These are phyloP conservation scores for Laburnicola sp. DNA, from an alignment of 2,329 filamentous ascomycete genomes.

Conservation along the genomic window DNA sequence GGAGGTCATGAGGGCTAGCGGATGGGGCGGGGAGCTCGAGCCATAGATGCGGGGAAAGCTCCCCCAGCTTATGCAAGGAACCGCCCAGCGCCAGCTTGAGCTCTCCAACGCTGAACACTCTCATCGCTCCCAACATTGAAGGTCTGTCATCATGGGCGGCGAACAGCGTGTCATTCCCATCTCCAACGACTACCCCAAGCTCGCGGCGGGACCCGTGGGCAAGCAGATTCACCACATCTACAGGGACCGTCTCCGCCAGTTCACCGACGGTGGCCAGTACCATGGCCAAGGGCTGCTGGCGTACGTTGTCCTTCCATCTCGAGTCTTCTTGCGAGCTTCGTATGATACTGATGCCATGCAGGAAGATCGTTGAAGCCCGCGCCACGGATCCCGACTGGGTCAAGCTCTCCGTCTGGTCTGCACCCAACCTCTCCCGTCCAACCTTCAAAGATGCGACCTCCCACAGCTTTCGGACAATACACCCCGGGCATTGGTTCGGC, in stretches of 20 bases:
- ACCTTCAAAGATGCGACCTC: constrained; percentile 80
- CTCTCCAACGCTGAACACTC: constrained; percentile 6
- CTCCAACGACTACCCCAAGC: constrained; percentile 37
- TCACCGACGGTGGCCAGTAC: constrained; percentile 74
- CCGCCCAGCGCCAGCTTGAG: constrained; percentile 12
- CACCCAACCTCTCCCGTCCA: constrained; percentile 76
- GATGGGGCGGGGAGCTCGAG: constrained; percentile 3
- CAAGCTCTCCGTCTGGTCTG: constrained; percentile 83
- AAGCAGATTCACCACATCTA: constrained; percentile 77
- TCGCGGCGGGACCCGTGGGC: constrained; percentile 43
- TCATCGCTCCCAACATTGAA: constrained; percentile 1
- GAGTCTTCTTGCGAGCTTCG: neutral
- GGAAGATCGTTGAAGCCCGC: constrained; percentile 72
- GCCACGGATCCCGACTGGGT: constrained; percentile 73
- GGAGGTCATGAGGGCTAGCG: neutral
- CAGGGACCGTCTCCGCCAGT: constrained; percentile 77
- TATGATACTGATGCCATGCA: constrained; percentile 37
- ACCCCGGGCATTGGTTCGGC: constrained; percentile 79
- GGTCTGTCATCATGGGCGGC: constrained; percentile 37
- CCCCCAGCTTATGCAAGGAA: constrained; percentile 10
- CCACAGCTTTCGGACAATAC: constrained; percentile 75
- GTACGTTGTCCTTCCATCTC: constrained; percentile 50
- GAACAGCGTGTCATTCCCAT: constrained; percentile 35
- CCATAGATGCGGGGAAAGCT: constrained; percentile 32
- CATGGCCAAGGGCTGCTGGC: constrained; percentile 72